These are phyloP conservation scores for Alternaria sp. DNA, from an alignment of 2,329 filamentous ascomycete genomes.

Conservation along the genomic window DNA sequence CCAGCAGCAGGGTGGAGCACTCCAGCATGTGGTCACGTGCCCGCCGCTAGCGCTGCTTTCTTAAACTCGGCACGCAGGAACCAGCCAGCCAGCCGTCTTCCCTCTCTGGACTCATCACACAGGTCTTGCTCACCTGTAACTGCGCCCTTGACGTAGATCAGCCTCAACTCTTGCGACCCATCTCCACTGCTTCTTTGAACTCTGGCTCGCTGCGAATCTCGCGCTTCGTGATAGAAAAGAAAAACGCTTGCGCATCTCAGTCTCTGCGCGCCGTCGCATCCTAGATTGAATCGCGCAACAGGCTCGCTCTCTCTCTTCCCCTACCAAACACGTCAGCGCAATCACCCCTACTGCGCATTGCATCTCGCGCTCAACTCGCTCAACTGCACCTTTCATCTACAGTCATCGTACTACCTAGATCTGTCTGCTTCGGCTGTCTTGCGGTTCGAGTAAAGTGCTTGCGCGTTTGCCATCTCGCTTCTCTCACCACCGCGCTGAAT, in stretches of 20 bases:
- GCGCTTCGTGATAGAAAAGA: constrained; percentile 28
- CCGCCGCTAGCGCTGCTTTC: constrained; percentile 14
- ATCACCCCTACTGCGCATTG: constrained; percentile 27
- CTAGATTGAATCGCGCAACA: constrained; percentile 35
- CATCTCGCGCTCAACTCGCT: constrained; percentile 29
- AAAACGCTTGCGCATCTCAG: constrained; percentile 30
- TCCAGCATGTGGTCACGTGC: constrained; percentile 27
- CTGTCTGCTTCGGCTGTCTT: constrained; percentile 30
- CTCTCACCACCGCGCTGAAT: constrained; percentile 25
- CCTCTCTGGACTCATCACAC: constrained; percentile 14
- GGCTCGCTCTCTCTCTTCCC: constrained; percentile 34
- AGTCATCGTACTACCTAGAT: constrained; percentile 41
- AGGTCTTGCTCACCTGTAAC: constrained; percentile 31
- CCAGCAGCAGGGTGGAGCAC: background rate
- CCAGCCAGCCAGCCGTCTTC: constrained; percentile 15
- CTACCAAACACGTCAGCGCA: constrained; percentile 32
- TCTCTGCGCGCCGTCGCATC: constrained; percentile 36
- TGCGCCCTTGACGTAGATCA: constrained; percentile 36
- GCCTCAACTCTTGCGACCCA: constrained; percentile 25
- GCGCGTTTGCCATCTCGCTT: constrained; percentile 37
- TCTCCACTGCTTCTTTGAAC: constrained; percentile 32
- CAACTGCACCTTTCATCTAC: constrained; percentile 37
- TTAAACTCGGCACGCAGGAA: constrained; percentile 27
- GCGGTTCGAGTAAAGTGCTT: constrained; percentile 38
- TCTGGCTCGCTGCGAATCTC: constrained; percentile 33